These are phyloP conservation scores for Chlamydomonas sp. DNA, from an alignment of 139 green algal species.

Conservation along the genomic window DNA sequence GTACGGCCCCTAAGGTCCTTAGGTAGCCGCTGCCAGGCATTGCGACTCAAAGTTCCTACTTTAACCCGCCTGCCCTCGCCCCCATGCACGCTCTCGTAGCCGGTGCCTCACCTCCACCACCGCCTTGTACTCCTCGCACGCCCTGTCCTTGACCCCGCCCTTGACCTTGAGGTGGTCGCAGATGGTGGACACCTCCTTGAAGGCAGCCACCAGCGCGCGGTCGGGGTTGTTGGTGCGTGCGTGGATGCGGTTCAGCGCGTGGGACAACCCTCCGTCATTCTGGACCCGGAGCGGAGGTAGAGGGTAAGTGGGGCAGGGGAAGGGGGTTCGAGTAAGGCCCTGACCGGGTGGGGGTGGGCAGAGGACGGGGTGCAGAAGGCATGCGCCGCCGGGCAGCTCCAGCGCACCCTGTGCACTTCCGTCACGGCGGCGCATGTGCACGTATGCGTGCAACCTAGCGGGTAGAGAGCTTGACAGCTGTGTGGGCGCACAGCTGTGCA, in stretches of 20 bases:
- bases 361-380: too few relatives aligned
- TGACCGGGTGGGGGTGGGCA: too few relatives aligned
- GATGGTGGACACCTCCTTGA: constrained; percentile 51
- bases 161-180: constrained; percentile 27
- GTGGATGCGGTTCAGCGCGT: constrained; percentile 61
- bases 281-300: not conserved
- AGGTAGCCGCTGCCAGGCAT: not conserved
- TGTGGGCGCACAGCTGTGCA: too few relatives aligned
- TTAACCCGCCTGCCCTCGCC: not conserved
- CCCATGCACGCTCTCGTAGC: not conserved
- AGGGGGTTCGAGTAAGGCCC: too few relatives aligned
- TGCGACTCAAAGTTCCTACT: not conserved
- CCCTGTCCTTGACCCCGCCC: constrained; percentile 71
- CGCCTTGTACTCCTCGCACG: constrained; percentile 74
- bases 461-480: too few relatives aligned
- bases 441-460: too few relatives aligned
- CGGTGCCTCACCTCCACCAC: constrained; percentile 31
- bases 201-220: constrained; percentile 59
- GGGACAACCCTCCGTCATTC: constrained; percentile 37
- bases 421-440: too few relatives aligned
- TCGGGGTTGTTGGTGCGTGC: constrained; percentile 70
- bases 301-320: not conserved
- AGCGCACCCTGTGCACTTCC: too few relatives aligned
- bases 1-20: too few relatives aligned
- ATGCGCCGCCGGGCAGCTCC: too few relatives aligned